These are phyloP conservation scores for Berberis vulgaris DNA, from an alignment of 164 flowering plant species.

Conservation along the genomic window DNA sequence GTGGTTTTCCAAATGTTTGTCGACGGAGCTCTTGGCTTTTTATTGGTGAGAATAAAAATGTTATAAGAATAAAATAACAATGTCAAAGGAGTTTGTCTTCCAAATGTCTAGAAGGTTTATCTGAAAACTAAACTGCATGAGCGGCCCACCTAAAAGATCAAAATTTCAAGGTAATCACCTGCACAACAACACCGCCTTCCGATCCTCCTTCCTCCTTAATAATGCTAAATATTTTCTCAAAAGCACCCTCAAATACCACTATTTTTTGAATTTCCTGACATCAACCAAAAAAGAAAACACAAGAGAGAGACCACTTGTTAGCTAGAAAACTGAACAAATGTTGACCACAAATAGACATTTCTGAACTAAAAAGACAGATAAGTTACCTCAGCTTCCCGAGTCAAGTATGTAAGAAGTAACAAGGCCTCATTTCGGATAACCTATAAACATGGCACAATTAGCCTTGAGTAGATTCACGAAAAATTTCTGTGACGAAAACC, in stretches of 20 bases:
- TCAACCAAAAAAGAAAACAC: not conserved
- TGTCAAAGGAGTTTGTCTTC: no score
- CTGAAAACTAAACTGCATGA: not conserved
- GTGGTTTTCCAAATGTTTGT: no score
- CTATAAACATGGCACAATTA: conserved; percentile 23
- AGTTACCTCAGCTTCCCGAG: conserved; percentile 92
- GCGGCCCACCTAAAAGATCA: not conserved
- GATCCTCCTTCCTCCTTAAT: conserved; percentile 97
- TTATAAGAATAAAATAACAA: no score
- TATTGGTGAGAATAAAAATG: no score
- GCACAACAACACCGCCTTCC: conserved; percentile 99
- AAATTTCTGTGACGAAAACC: no score
- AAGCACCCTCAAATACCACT: conserved; percentile 95
- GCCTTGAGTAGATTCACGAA: not conserved
- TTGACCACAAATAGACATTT: not conserved
- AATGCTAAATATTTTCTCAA: conserved; percentile 94
- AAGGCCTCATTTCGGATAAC: conserved; percentile 95
- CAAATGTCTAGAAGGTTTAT: no score
- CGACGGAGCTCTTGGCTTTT: no score
- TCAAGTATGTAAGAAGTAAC: conserved; percentile 85
- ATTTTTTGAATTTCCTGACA: conserved; percentile 95
- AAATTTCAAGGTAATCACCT: conserved; percentile 38
- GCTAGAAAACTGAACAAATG: not conserved
- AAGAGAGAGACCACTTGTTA: conserved; percentile 4
- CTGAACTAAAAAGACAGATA: not conserved